Conservation (phyloP, 345 rosid species). For the Rhizophora mangle region DNA sequence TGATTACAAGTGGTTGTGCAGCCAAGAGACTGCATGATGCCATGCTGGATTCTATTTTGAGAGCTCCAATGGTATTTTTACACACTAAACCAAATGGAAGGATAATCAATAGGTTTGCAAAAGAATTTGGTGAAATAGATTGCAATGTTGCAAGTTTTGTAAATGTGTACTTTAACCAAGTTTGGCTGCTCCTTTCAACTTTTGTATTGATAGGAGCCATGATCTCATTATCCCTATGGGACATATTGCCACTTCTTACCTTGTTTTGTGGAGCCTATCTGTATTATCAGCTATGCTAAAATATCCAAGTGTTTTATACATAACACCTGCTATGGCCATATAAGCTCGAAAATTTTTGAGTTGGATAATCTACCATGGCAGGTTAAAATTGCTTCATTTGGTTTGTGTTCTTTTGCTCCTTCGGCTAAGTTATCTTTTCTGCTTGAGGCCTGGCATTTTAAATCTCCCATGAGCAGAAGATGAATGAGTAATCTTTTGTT, state of each 20-base stretch:
- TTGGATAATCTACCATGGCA: no score
- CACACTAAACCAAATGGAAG: constrained; percentile 94
- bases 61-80: constrained; percentile 98
- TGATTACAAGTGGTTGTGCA: constrained; percentile 76
- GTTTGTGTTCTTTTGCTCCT: constrained; percentile 1
- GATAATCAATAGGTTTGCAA: constrained; percentile 92
- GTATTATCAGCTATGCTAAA: constrained; percentile 65
- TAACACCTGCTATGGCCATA: background rate
- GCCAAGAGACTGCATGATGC: constrained; percentile 90
- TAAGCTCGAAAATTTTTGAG: no score
- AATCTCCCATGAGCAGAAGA: background rate
- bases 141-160: constrained; percentile 61
- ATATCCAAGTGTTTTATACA: background rate
- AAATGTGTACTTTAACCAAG: constrained; percentile 77
- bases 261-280: constrained; percentile 86
- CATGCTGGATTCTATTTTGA: constrained; percentile 78
- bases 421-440: background rate
- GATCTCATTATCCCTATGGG: constrained; percentile 97
- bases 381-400: background rate
- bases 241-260: constrained; percentile 92
- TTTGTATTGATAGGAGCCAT: constrained; percentile 87
- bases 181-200: constrained; percentile 87
- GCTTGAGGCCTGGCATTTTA: background rate
- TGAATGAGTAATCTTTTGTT: background rate
- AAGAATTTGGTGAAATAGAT: constrained; percentile 95